Base-by-base conservation (phyloP, 1,284 basidiomycete genomes). In the Cutaneotrichosporon curvatum region DNA sequence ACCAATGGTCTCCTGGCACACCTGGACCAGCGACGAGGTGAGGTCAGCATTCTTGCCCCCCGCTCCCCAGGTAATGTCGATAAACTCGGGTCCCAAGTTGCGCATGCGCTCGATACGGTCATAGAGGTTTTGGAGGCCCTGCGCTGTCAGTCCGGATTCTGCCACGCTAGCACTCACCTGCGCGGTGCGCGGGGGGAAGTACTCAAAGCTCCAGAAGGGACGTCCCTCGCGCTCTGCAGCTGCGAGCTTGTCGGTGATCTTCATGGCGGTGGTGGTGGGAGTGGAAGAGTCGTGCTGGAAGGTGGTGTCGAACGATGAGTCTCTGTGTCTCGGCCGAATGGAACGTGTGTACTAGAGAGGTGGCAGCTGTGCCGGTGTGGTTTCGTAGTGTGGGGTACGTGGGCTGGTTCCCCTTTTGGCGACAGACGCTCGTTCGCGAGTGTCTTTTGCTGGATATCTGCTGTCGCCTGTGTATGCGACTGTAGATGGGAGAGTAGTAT, bases 91-190 rank as follows among this genome's bases (percentile, higher is more conserved):
- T 4, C 95, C 95, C 37, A 96, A 75, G 20, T 82, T 80, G 50
- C 90, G 80, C 94, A 98, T 98, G 59, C 95, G 87, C 73, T 96
- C 91, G 73, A 97, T 94, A 63, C 94, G 90, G 73, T 96, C 94
- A 51, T 90, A 76, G 23, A 96, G 76, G 70, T 96, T 96, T 81
- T 92, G 87, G 23, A 94, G 75, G 59, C 90, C 90, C 86, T 91
- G 56, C 7, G 25, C 12, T 28, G 25, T 28, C 25, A 28, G 25
- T 28, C 7, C 25, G 43, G 38, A 9, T 58, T 53, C 21, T 31
- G 30, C 22, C 11, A 9, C 4, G 20, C 31, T 36, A 22, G 10
- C 36, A 57, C 68, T 45, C 44, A 70, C 91, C 82, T 96, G 91
- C 37, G 89, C 87, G 30, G 91, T 95, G 56, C 91, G 78, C 23